A percentile compares a stretch with the other conserved stretches of the same genome.
Evolutionary conservation across 2,329 filamentous ascomycete genomes (phyloP).

Genomic region (Teratosphaeria destructans): DNA sequence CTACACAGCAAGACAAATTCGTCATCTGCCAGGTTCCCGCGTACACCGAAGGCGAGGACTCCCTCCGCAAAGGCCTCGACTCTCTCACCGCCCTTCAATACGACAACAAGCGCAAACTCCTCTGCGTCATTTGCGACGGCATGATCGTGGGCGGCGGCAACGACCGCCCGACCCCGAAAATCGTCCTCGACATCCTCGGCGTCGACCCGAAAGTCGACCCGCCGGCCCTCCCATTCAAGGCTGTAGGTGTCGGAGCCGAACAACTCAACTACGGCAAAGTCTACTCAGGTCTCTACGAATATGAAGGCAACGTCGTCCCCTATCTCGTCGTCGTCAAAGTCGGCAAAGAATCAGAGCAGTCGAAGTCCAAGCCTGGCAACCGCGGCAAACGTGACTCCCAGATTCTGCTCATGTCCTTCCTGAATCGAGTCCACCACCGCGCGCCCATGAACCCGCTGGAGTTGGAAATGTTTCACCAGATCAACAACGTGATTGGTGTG

Average conservation of each 20-base stretch:
- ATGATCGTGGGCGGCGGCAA: conserved; percentile 95
- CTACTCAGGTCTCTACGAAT: conserved; percentile 95
- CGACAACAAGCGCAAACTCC: conserved; percentile 95
- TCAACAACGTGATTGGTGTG: conserved; percentile 98
- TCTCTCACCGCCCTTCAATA: conserved; percentile 91
- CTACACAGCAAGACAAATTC: conserved; percentile 91
- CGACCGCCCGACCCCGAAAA: conserved; percentile 92
- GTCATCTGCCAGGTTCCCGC: conserved; percentile 97
- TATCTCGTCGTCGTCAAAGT: conserved; percentile 95
- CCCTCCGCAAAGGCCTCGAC: conserved; percentile 81
- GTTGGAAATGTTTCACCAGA: conserved; percentile 96
- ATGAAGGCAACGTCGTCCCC: conserved; percentile 91
- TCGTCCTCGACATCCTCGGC: conserved; percentile 91
- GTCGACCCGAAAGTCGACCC: conserved; percentile 96
- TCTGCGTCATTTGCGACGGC: conserved; percentile 93
- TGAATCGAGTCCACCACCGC: conserved; percentile 94
- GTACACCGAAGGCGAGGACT: conserved; percentile 96
- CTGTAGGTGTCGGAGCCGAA: conserved; percentile 75
- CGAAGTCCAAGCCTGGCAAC: conserved; percentile 87
- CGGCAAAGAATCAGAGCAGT: conserved; percentile 90
- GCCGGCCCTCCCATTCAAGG: conserved; percentile 87
- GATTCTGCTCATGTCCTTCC: conserved; percentile 89
- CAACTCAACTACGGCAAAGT: conserved; percentile 98
- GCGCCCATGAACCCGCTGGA: conserved; percentile 91
- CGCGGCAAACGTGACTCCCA: conserved; percentile 98